phyloP scores from a whole-genome alignment of 352 stramenopile genomes.

The Hyaloperonospora brassicae region DNA sequence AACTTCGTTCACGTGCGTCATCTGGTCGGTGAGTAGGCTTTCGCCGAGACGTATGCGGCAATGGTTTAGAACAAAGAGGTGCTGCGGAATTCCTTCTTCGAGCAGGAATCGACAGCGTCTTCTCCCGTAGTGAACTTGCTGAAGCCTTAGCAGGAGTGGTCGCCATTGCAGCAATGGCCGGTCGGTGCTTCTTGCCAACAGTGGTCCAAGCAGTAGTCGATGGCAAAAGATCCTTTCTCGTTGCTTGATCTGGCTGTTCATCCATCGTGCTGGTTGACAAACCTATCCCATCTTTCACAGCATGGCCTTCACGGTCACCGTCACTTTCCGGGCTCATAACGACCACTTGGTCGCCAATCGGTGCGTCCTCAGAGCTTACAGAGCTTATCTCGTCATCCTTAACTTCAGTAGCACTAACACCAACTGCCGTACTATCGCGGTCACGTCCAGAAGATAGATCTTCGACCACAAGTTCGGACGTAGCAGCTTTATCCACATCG shows the following conservation, averaged over 20 bases:
- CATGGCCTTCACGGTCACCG: constrained; percentile 7
- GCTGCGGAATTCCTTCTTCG: constrained; percentile 8
- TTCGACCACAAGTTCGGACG: not conserved
- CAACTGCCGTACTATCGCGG: not conserved
- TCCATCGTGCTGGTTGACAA: constrained; percentile 1
- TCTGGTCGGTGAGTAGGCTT: constrained; percentile 10
- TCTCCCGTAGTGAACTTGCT: constrained; percentile 8
- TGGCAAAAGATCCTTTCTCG: constrained; percentile 1
- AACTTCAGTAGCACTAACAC: not conserved
- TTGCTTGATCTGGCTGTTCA: not conserved
- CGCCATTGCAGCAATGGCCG: constrained; percentile 10
- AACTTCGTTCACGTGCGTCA: constrained; percentile 6
- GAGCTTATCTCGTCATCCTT: constrained; percentile 17
- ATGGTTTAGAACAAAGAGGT: constrained; percentile 7
- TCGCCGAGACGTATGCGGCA: constrained; percentile 10
- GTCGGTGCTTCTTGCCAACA: constrained; percentile 60
- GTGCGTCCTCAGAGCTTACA: constrained; percentile 18
- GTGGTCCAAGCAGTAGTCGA: constrained; percentile 56
- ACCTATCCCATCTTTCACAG: constrained; percentile 1
- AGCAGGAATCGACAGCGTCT: not conserved
- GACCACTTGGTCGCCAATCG: constrained; percentile 7
- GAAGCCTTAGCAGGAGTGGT: constrained; percentile 4
- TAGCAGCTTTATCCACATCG: not conserved
- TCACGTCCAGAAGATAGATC: constrained; percentile 4
- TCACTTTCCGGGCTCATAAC: constrained; percentile 16